Percentiles rank a stretch among this genome's conserved stretches.
These are phyloP conservation scores for Monilinia polystroma DNA, from an alignment of 2,329 filamentous ascomycete genomes.

Conservation along the genomic window DNA sequence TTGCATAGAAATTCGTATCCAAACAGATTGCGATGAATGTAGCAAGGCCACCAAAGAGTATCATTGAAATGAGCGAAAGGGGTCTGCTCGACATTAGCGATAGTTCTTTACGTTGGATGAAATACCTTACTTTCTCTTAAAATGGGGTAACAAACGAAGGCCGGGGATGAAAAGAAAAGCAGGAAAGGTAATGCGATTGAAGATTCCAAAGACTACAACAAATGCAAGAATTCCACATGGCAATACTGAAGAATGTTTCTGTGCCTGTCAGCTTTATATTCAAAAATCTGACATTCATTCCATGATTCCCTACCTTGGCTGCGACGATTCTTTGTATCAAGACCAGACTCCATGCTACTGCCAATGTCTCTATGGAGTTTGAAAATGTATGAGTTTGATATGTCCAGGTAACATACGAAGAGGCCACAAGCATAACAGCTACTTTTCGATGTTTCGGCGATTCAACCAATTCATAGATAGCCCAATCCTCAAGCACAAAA, in stretches of 20 bases:
- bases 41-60: slow-evolving; percentile 65
- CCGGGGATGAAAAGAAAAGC: slow-evolving; percentile 86
- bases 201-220: slow-evolving; percentile 79
- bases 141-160: slow-evolving; percentile 80
- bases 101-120: not conserved
- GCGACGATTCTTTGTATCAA: slow-evolving; percentile 83
- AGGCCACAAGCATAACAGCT: slow-evolving; percentile 82
- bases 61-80: slow-evolving; percentile 60
- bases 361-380: slow-evolving; percentile 91
- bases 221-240: slow-evolving; percentile 77
- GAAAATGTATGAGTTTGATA: slow-evolving; percentile 98
- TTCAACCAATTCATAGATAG: slow-evolving; percentile 84
- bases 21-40: slow-evolving; percentile 71
- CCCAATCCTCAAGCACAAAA: slow-evolving; percentile 98
- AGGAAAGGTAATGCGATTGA: slow-evolving; percentile 97
- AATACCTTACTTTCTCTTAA: slow-evolving; percentile 68
- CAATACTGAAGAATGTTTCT: slow-evolving; percentile 73
- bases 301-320: slow-evolving; percentile 58
- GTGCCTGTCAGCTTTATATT: slow-evolving; percentile 26
- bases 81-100: slow-evolving; percentile 46
- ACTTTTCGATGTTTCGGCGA: slow-evolving; percentile 68
- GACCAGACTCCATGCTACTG: slow-evolving; percentile 91
- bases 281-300: not conserved
- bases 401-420: slow-evolving; percentile 98
- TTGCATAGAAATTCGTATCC: slow-evolving; percentile 81